A percentile compares a stretch with the other conserved stretches of the same genome.
These are phyloP conservation scores for Aspergillus texensis DNA, from an alignment of 2,329 filamentous ascomycete species.

Conservation along the genomic window DNA sequence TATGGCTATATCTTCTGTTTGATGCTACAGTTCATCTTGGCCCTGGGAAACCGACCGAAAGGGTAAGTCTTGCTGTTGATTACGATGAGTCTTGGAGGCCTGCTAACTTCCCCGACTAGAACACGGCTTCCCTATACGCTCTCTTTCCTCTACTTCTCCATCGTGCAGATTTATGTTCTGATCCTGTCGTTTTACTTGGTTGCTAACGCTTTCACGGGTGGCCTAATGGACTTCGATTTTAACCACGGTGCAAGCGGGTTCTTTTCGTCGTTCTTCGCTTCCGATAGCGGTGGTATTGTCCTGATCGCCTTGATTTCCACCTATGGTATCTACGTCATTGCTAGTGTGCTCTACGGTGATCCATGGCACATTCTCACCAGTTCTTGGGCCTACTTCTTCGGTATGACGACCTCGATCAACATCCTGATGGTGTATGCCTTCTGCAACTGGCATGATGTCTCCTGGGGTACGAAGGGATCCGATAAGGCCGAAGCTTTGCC, in stretches of 20 bases:
- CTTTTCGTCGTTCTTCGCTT: slow-evolving; percentile 79
- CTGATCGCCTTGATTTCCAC: slow-evolving; percentile 90
- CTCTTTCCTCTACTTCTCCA: slow-evolving; percentile 86
- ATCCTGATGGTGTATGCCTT: slow-evolving; percentile 99
- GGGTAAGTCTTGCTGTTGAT: slow-evolving; percentile 55
- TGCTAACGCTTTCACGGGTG: slow-evolving; percentile 71
- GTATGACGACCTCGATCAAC: slow-evolving; percentile 95
- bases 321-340: slow-evolving; percentile 94
- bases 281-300: slow-evolving; percentile 82
- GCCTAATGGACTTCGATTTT: slow-evolving; percentile 64
- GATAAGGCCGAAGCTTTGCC: slow-evolving; percentile 93
- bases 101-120: neutral
- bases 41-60: slow-evolving; percentile 94
- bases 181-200: slow-evolving; percentile 88
- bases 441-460: slow-evolving; percentile 99
- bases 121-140: slow-evolving; percentile 38
- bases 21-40: slow-evolving; percentile 92
- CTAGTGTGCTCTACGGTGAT: slow-evolving; percentile 95
- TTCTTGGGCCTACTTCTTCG: slow-evolving; percentile 73
- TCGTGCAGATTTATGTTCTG: slow-evolving; percentile 89
- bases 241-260: slow-evolving; percentile 66
- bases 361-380: slow-evolving; percentile 99
- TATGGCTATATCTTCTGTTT: slow-evolving; percentile 92
- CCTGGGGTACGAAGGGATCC: slow-evolving; percentile 98
- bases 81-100: too few relatives aligned